Base-by-base conservation (phyloP, 768 basidiomycete species). In the Suillus ampliporus region DNA sequence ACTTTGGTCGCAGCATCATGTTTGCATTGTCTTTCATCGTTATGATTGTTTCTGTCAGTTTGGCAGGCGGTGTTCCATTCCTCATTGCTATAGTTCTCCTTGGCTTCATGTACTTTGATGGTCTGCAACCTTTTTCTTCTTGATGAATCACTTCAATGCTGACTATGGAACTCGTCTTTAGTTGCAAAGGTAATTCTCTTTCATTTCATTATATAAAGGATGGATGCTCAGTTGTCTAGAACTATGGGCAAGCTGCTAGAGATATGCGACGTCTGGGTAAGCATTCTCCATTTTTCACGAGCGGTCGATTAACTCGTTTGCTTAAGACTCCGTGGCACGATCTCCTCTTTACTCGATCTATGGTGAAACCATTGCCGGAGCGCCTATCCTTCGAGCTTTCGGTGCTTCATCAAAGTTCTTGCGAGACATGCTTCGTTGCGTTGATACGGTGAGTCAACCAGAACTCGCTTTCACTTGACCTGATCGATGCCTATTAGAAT, bases 351-450 rank as follows among this genome's bases (percentile, higher is more conserved):
- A 82, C 58, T 82, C 81, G 4, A 79, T 82, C 56, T 83, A 81
- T 59, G 79, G 80, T 0, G 81, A 82, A 64, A 84, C 80, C 17
- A 84, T 92, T 51, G 79, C 78, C 2, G 79, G 83, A 11, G 80
- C 83, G 38, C 72, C 83, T 8, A 81, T 84, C 53, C 74, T 95
- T 35, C 89, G 95, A 48, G 89, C 94, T 0, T 97, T 95, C 71
- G 95, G 95, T 15, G 93, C 92, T 13, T 88, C 90, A 37, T 91
- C 92, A 43, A 93, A 94, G 72, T 92, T 94, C 74, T 74, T 94
- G 65, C 80, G 92, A 58, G 92, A 94, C 67, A 93, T 94, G 91
- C 79, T 92, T 13, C 84, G 86, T 58, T 91, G 86, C 64, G 89
- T 91, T 23, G 92, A 94, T 70, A 92, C 91, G 40, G 90, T 92